Evolutionary conservation across 352 stramenopile genomes (phyloP).

Genomic region (Phytophthora multivora): DNA sequence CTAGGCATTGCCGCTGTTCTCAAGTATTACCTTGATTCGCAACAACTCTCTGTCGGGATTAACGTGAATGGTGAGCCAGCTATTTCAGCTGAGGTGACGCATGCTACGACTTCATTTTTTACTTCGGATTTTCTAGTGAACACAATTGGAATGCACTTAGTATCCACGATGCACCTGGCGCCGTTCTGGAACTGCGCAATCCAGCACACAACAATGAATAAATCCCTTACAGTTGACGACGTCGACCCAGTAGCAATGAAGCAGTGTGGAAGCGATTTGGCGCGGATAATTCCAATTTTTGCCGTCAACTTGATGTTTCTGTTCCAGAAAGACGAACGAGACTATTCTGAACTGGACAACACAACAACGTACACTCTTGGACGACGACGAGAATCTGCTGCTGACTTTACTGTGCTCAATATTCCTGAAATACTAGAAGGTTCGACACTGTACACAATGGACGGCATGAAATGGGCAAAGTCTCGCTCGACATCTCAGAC

Average conservation of each 20-base stretch:
- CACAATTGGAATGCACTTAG: slow-evolving; percentile 33
- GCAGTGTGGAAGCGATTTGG: slow-evolving; percentile 21
- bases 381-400: slow-evolving; percentile 15
- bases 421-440: slow-evolving; percentile 28
- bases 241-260: slow-evolving; percentile 21
- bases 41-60: slow-evolving; percentile 26
- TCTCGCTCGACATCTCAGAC: background rate
- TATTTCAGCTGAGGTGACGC: background rate
- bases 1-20: slow-evolving; percentile 27
- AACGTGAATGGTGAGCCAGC: slow-evolving; percentile 41
- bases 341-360: slow-evolving; percentile 39
- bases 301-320: slow-evolving; percentile 45
- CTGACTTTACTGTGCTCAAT: slow-evolving; percentile 11
- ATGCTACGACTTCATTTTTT: background rate
- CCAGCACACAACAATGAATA: slow-evolving; percentile 41
- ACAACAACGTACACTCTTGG: slow-evolving; percentile 33
- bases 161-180: slow-evolving; percentile 34
- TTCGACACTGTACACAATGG: slow-evolving; percentile 26
- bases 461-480: slow-evolving; percentile 35
- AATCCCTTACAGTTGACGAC: slow-evolving; percentile 16
- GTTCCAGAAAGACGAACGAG: slow-evolving; percentile 31
- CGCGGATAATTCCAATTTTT: slow-evolving; percentile 23
- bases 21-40: slow-evolving; percentile 20
- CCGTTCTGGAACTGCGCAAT: slow-evolving; percentile 46
- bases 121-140: slow-evolving; percentile 28